A percentile compares a stretch with the other conserved stretches of the same genome.
Evolutionary conservation across 345 rosid species (phyloP).

Genomic region (Laguncularia racemosa): DNA sequence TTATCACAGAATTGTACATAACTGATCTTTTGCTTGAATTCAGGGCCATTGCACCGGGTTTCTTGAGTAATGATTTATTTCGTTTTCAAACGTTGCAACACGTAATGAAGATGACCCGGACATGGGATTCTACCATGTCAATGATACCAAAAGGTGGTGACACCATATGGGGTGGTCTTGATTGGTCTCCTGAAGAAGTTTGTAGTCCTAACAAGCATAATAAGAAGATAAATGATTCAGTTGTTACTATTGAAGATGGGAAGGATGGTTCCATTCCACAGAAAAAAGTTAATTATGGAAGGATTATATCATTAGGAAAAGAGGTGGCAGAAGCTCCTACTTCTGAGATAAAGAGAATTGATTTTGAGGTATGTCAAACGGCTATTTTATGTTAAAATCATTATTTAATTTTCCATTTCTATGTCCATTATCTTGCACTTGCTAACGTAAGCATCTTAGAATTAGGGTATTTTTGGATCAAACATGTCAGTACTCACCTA

Average conservation of each 20-base stretch:
- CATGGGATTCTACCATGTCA: conserved; percentile 97
- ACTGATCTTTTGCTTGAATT: conserved; percentile 11
- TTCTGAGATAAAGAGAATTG: conserved; percentile 60
- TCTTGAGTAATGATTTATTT: conserved; percentile 73
- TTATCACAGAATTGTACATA: too few relatives aligned
- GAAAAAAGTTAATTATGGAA: conserved; percentile 55
- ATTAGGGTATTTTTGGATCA: too few relatives aligned
- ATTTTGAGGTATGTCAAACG: conserved; percentile 57
- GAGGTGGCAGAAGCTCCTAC: conserved; percentile 64
- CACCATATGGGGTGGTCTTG: conserved; percentile 91
- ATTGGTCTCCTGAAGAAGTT: conserved; percentile 88
- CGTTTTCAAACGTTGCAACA: conserved; percentile 78
- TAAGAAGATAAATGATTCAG: conserved; percentile 37
- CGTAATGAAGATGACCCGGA: conserved; percentile 73
- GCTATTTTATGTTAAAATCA: not conserved
- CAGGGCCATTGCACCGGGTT: conserved; percentile 94
- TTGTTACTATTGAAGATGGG: conserved; percentile 13
- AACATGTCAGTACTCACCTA: too few relatives aligned
- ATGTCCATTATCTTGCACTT: not conserved
- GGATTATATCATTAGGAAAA: conserved; percentile 84
- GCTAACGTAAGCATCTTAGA: too few relatives aligned
- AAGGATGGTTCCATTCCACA: conserved; percentile 27
- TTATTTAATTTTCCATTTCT: not conserved
- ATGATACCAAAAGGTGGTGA: conserved; percentile 95
- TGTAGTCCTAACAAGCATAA: conserved; percentile 31